Evolutionary conservation across 768 basidiomycete species (phyloP).

Genomic region (Psilocybe sp.): DNA sequence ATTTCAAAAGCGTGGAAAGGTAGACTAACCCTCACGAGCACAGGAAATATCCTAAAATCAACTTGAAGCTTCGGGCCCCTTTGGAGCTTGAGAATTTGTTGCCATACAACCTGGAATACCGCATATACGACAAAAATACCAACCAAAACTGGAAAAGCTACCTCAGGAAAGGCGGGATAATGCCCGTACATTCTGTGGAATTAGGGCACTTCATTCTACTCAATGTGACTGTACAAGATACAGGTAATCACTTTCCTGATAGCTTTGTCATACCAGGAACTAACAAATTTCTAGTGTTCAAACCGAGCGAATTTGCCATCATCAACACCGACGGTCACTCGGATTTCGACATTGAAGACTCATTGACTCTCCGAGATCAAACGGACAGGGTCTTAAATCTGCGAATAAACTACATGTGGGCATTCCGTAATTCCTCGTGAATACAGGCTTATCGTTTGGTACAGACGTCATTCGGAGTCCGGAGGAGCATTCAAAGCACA

Average conservation of each 20-base stretch:
- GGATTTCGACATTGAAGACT: constrained; percentile 81
- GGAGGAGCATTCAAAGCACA: constrained; percentile 97
- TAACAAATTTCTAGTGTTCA: constrained; percentile 59
- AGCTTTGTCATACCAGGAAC: background rate
- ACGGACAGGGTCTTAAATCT: constrained; percentile 76
- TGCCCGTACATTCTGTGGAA: constrained; percentile 96
- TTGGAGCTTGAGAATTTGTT: constrained; percentile 94
- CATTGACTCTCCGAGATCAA: constrained; percentile 69
- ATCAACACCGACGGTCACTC: constrained; percentile 92
- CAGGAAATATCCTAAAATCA: constrained; percentile 84
- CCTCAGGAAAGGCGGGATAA: constrained; percentile 87
- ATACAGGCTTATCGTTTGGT: background rate
- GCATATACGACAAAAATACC: constrained; percentile 95
- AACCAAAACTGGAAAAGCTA: constrained; percentile 95
- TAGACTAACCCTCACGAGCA: background rate
- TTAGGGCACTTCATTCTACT: constrained; percentile 85
- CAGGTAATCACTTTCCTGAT: constrained; percentile 47
- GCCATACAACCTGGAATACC: constrained; percentile 91
- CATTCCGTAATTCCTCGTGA: constrained; percentile 3
- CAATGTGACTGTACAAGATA: constrained; percentile 89
- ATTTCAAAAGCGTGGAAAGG: background rate
- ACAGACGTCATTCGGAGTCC: constrained; percentile 77
- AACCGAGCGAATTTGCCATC: constrained; percentile 94
- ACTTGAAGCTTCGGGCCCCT: constrained; percentile 85
- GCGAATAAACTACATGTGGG: constrained; percentile 87